A percentile compares a stretch with the other conserved stretches of the same genome.
Evolutionary conservation across 1,284 basidiomycete species (phyloP).

Genomic region (Schizophyllum amplum): DNA sequence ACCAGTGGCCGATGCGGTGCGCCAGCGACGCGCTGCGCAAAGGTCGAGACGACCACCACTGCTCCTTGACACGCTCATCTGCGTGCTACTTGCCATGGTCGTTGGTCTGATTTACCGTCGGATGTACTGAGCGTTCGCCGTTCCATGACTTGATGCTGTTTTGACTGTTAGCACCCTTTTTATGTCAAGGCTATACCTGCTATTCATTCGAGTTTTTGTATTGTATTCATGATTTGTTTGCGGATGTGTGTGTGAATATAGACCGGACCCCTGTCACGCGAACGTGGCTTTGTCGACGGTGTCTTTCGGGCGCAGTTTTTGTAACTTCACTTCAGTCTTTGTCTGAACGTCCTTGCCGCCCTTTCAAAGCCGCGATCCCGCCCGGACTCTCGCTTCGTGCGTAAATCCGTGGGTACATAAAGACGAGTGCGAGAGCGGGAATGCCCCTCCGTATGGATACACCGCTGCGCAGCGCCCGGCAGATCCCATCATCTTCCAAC

Average conservation of each 20-base stretch:
- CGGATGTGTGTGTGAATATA: background rate
- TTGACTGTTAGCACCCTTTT: background rate
- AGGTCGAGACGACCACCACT: slow-evolving; percentile 40
- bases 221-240: background rate
- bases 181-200: background rate
- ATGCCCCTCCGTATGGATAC: background rate
- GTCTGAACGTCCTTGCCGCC: background rate
- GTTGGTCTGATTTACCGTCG: slow-evolving; percentile 55
- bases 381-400: background rate
- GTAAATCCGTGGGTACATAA: background rate
- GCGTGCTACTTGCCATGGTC: slow-evolving; percentile 55
- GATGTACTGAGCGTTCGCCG: slow-evolving; percentile 22
- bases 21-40: slow-evolving; percentile 2
- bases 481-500: background rate
- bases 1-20: slow-evolving; percentile 5
- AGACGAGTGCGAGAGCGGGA: background rate
- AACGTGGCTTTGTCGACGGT: background rate
- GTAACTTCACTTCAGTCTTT: background rate
- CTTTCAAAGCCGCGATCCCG: background rate
- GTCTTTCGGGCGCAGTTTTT: background rate
- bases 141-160: background rate
- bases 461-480: background rate
- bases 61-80: slow-evolving; percentile 59
- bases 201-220: background rate
- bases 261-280: background rate